Evolutionary conservation across 202 grass and related monocot species (phyloP), one percentile per base, ranked within the genome.

Genomic region (Musa balbisiana): DNA sequence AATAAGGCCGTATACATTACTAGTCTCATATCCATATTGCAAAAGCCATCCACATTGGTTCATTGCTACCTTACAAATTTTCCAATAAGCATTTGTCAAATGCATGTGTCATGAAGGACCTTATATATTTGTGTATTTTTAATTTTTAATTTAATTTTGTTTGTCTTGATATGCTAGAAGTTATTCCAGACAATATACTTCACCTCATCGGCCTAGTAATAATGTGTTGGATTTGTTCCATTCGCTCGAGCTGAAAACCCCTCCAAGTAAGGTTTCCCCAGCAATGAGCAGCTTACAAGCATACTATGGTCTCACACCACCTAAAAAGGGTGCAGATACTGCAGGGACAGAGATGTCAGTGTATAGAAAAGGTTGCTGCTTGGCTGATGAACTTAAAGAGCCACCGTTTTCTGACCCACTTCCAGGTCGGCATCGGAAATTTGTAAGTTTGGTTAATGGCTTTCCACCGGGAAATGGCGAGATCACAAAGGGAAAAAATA

Each of bases 281-380:
- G 92, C 91, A 64, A 90, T 99, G 91, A 90, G 78, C 76, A 82
- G 85, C 3, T 75, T 99, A 75, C 96, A 87, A 76, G 87, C 85
- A 14, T 99, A 85, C 73, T 95, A 95, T 72, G 85, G 91, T 56
- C 85, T 99, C 11, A 14, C 82, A 10, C 64, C 86, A 67, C 80
- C 83, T 8, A 79, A 83, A 59, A 58, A 14, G 20, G 76, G 59
- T 15, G 71, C 65, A 51, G 53, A 64, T 24, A 64, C 72, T 62
- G 76, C 79, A 70, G 80, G 71, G 59, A 73, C 74, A 0, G 80
- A 92, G 80, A 74, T 85, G 86, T 52, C 43, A 43, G 23, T 49
- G 0, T 72, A 82, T 43, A 74, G 19, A 88, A 79, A 52, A 24
- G 56, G 71, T 82, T 33, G 29, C 65, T 86, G 54, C 64, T 80